Evolutionary conservation across 495 filamentous ascomycete genomes (phyloP).

Genomic region (Podospora fimiseda): DNA sequence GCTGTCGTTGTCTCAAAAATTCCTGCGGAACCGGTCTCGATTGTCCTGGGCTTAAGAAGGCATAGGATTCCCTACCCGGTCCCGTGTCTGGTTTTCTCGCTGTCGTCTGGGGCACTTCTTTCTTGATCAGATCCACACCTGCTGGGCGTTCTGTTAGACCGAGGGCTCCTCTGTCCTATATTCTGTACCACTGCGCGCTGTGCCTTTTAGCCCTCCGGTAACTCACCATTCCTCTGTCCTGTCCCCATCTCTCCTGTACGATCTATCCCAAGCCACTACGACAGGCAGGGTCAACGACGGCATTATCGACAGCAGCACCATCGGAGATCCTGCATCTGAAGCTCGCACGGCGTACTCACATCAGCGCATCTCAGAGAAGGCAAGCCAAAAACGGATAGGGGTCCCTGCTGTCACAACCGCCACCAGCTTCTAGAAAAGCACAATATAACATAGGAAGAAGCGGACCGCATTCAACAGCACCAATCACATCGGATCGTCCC

Average conservation of each 20-base stretch:
- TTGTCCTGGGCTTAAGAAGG: constrained; percentile 23
- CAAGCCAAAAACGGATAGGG: constrained; percentile 5
- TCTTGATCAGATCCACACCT: constrained; percentile 5
- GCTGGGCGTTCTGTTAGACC: not conserved
- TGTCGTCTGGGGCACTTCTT: constrained; percentile 6
- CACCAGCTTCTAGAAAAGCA: not conserved
- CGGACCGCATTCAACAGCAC: not conserved
- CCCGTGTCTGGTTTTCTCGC: not conserved
- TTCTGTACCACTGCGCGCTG: constrained; percentile 21
- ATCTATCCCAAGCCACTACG: constrained; percentile 22
- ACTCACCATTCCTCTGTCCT: constrained; percentile 10
- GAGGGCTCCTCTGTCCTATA: constrained; percentile 7
- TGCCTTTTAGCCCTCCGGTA: constrained; percentile 12
- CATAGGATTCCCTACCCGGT: constrained; percentile 18
- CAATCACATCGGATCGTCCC: not conserved
- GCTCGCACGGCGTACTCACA: constrained; percentile 18
- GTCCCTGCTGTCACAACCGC: constrained; percentile 2
- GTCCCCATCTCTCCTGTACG: constrained; percentile 18
- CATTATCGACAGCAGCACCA: constrained; percentile 19
- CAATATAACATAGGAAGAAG: not conserved
- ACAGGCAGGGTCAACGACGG: constrained; percentile 18
- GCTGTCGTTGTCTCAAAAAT: constrained; percentile 30
- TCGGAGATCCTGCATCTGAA: constrained; percentile 18
- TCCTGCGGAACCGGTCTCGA: constrained; percentile 25
- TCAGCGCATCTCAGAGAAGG: constrained; percentile 13